A percentile compares a stretch with the other conserved stretches of the same genome.
These are phyloP conservation scores for Calonectria leucothoes DNA, from an alignment of 2,329 filamentous ascomycete species.

Conservation along the genomic window DNA sequence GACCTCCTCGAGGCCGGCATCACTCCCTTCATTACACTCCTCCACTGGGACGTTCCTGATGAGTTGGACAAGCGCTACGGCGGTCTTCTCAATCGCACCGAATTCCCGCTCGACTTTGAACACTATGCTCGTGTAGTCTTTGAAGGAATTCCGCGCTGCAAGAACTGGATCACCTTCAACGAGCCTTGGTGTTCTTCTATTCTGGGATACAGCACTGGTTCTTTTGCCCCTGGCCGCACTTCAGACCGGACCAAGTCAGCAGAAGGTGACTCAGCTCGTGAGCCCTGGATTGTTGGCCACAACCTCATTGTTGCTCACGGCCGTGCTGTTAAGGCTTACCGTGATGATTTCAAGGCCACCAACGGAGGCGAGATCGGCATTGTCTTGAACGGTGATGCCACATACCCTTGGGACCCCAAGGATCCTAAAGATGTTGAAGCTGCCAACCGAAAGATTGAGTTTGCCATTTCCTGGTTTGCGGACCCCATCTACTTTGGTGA, in stretches of 20 bases:
- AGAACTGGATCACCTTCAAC: slow-evolving; percentile 92
- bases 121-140: slow-evolving; percentile 83
- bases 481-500: slow-evolving; percentile 88
- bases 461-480: slow-evolving; percentile 88
- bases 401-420: slow-evolving; percentile 84
- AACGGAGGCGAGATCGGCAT: slow-evolving; percentile 85
- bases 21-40: slow-evolving; percentile 83
- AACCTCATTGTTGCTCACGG: slow-evolving; percentile 84
- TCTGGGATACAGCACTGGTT: slow-evolving; percentile 81
- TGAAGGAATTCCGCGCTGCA: slow-evolving; percentile 79
- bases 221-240: slow-evolving; percentile 85
- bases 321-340: slow-evolving; percentile 83
- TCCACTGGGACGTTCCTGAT: slow-evolving; percentile 90
- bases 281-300: slow-evolving; percentile 87
- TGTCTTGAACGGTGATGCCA: slow-evolving; percentile 87
- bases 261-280: slow-evolving; percentile 78
- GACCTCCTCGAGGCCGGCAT: slow-evolving; percentile 82
- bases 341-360: slow-evolving; percentile 81
- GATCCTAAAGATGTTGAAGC: slow-evolving; percentile 82
- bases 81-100: slow-evolving; percentile 81
- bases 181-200: slow-evolving; percentile 90
- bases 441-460: slow-evolving; percentile 84
- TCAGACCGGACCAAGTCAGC: slow-evolving; percentile 78
- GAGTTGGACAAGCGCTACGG: slow-evolving; percentile 84
- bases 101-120: slow-evolving; percentile 86